Evolutionary conservation across 2,329 filamentous ascomycete genomes (phyloP), one percentile per base, ranked within the genome.

Genomic region (Colletotrichum cereale): DNA sequence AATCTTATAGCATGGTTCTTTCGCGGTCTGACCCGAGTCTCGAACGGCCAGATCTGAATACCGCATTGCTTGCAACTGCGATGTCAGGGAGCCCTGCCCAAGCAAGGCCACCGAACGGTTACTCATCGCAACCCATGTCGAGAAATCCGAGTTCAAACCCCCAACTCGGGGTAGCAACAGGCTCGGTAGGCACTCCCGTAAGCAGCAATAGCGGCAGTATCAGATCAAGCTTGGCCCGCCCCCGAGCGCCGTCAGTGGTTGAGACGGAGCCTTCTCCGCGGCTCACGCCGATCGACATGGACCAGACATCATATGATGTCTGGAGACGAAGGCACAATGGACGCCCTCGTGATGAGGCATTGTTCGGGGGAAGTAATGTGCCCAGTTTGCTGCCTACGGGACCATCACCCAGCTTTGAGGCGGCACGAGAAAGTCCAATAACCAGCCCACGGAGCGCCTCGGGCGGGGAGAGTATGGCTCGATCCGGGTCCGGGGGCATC

Each of bases 71-170:
- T n/a, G 63, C 74, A 18, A 62, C 57, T 6, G 56, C 52, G 11
- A 52, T 31, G 16, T 16, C 38, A 75, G 76, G 75, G 73, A 76
- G 78, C 50, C 71, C 76, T 42, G 73, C 74, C 1, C 36, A 62
- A 6, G 40, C 60, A n/a, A 76, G 77, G 0, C 75, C 80, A 26
- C 68, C 68, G 14, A 60, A 52, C n/a, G 85, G 84, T 5, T 87
- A 87, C 75, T 81, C 82, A 34, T 86, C 85, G 10, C 83, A 86
- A 71, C 86, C 86, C 6, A 86, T 88, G 84, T 85, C 84, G 2
- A 83, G 86, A 4, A 78, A 86, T 71, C 75, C 81, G 0, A 86
- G 85, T 52, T 78, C 72, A 67, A 64, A 77, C 66, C 47, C 70
- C 61, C 58, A 73, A 24, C 16, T 44, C 42, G 26, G 16, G 12